These are phyloP conservation scores for Mycoemilia scoparia DNA, from an alignment of 192 early-diverging fungal species.

Conservation along the genomic window DNA sequence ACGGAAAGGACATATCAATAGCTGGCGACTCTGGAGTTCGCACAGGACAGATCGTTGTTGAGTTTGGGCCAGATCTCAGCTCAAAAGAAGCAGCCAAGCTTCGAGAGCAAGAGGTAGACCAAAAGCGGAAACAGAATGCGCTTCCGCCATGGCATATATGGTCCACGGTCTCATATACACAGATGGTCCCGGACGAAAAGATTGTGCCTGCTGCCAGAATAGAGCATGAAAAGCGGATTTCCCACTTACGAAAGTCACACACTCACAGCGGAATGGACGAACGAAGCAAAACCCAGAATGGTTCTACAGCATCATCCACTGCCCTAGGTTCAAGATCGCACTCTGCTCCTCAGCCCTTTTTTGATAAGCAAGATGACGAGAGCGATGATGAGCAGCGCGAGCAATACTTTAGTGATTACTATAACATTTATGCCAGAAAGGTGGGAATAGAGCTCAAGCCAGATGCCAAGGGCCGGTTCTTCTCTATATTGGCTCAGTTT, in stretches of 20 bases:
- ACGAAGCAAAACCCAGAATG: constrained; percentile 5
- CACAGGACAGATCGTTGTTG: constrained; percentile 49
- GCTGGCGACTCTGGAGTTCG: constrained; percentile 44
- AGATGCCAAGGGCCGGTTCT: too few species aligned
- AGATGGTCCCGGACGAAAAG: constrained; percentile 20
- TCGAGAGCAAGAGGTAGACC: constrained; percentile 42
- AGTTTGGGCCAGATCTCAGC: constrained; percentile 45
- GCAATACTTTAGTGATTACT: constrained; percentile 13
- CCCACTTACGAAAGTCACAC: constrained; percentile 15
- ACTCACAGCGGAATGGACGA: constrained; percentile 10
- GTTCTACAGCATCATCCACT: constrained; percentile 7
- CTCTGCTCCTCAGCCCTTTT: constrained; percentile 2
- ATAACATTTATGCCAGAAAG: constrained; percentile 7
- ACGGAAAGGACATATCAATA: constrained; percentile 40
- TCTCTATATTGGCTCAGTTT: too few species aligned
- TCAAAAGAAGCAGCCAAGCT: constrained; percentile 40
- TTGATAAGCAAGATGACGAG: constrained; percentile 8
- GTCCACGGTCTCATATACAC: constrained; percentile 45
- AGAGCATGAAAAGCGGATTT: constrained; percentile 5
- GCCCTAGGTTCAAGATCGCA: too few species aligned
- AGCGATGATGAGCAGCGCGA: constrained; percentile 17
- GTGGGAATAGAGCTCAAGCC: constrained; percentile 11
- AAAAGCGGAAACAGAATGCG: constrained; percentile 55
- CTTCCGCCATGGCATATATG: constrained; percentile 64
- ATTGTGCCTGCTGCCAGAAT: constrained; percentile 14